Conservation (phyloP, 331 rosid genomes). For the Erythrophleum ivorense region DNA sequence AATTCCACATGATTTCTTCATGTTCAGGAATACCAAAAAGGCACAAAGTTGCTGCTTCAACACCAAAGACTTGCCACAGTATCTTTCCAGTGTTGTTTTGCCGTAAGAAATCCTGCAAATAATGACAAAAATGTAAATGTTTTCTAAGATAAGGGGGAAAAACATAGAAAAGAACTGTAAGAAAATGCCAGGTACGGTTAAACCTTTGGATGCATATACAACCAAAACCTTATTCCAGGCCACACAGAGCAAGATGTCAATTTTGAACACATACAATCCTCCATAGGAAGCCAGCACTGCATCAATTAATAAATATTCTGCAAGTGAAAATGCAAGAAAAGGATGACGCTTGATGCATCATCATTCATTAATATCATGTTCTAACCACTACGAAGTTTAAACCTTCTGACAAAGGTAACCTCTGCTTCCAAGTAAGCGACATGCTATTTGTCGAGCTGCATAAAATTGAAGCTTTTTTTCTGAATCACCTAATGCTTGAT, state of each 20-base stretch:
- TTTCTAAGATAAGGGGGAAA: neutral
- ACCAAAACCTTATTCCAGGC: constrained; percentile 77
- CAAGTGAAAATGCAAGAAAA: neutral
- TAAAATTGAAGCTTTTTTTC: constrained; percentile 79
- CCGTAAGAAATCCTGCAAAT: constrained; percentile 80
- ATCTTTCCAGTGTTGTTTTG: constrained; percentile 96
- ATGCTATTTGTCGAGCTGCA: constrained; percentile 91
- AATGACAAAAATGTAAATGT: constrained; percentile 29
- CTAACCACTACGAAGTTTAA: constrained; percentile 17
- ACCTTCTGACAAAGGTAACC: constrained; percentile 97
- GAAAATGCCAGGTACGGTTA: constrained; percentile 33
- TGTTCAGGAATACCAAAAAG: constrained; percentile 84
- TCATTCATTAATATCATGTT: neutral
- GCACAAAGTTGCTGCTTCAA: constrained; percentile 79
- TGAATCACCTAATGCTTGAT: constrained; percentile 73
- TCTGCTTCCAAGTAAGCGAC: constrained; percentile 91
- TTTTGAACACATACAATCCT: constrained; percentile 89
- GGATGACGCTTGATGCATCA: constrained; percentile 15
- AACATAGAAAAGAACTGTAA: neutral
- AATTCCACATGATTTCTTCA: constrained; percentile 90
- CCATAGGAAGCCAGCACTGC: constrained; percentile 91
- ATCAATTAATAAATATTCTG: constrained; percentile 23
- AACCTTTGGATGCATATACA: constrained; percentile 99
- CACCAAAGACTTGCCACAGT: constrained; percentile 88
- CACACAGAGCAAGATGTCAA: constrained; percentile 58